phyloP scores from a whole-genome alignment of 176 grass and related monocot species.

The Olyra latifolia region DNA sequence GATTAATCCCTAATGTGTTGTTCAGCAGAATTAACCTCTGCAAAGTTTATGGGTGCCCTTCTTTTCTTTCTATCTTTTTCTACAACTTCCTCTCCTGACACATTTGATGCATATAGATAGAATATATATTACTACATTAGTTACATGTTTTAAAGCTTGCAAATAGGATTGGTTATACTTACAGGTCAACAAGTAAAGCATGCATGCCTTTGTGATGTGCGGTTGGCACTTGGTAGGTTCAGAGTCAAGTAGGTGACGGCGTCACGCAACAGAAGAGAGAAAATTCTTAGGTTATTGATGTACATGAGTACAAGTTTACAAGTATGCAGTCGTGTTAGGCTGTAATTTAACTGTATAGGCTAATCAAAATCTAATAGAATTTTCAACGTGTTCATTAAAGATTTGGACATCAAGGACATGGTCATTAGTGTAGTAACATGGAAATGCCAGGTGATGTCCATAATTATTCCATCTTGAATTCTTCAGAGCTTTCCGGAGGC shows the following conservation, averaged over 20 bases:
- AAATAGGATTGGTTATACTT: neutral
- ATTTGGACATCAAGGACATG: neutral
- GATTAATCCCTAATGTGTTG: neutral
- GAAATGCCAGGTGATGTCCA: neutral
- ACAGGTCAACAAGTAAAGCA: neutral
- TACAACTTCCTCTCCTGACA: neutral
- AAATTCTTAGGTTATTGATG: neutral
- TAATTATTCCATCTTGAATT: neutral
- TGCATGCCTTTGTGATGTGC: neutral
- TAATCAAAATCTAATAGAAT: conserved; percentile 10
- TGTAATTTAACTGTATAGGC: neutral
- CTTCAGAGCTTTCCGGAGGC: neutral
- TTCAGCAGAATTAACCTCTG: neutral
- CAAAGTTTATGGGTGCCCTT: neutral
- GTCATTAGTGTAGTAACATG: neutral
- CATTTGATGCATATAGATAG: neutral
- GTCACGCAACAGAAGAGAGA: conserved; percentile 18
- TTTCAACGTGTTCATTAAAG: neutral
- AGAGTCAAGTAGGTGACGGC: neutral
- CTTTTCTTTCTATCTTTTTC: neutral
- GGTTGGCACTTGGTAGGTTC: conserved; percentile 9
- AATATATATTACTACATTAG: neutral
- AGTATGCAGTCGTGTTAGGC: neutral
- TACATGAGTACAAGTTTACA: neutral
- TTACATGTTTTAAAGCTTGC: neutral